Percentiles rank a stretch among this genome's conserved stretches.
These are phyloP conservation scores for Plasmodium relictum DNA, from an alignment of 169 alveolate genomes.

Conservation along the genomic window DNA sequence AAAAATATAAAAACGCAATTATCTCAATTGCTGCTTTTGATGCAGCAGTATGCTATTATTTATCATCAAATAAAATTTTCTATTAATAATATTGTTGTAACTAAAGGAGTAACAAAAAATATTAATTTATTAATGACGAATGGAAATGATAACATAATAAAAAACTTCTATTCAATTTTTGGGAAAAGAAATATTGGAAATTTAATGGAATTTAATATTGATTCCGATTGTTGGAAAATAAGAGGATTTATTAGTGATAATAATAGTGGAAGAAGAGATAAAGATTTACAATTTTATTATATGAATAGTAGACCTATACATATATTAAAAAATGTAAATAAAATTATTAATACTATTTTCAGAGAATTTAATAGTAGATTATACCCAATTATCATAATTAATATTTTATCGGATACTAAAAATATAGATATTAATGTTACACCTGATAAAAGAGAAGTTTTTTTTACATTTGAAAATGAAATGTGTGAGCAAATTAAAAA, in stretches of 20 bases:
- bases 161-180: conserved; percentile 76
- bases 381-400: conserved; percentile 80
- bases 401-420: conserved; percentile 76
- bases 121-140: conserved; percentile 43
- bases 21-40: conserved; percentile 58
- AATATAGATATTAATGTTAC: conserved; percentile 83
- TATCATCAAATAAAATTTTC: conserved; percentile 60
- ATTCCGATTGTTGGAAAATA: conserved; percentile 57
- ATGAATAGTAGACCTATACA: conserved; percentile 85
- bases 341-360: conserved; percentile 78
- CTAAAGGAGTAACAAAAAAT: conserved; percentile 46
- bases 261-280: conserved; percentile 80
- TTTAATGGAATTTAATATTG: conserved; percentile 76
- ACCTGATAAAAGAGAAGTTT: conserved; percentile 85
- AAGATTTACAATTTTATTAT: conserved; percentile 82
- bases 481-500: conserved; percentile 60
- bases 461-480: conserved; percentile 79
- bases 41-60: conserved; percentile 79
- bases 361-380: conserved; percentile 82
- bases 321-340: conserved; percentile 78
- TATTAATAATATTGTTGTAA: conserved; percentile 32
- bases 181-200: conserved; percentile 79
- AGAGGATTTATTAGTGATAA: conserved; percentile 74
- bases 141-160: conserved; percentile 76
- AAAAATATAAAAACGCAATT: conserved; percentile 77